phyloP scores from a whole-genome alignment of 2,329 filamentous ascomycete genomes.

The Sporothrix dimorphospora region DNA sequence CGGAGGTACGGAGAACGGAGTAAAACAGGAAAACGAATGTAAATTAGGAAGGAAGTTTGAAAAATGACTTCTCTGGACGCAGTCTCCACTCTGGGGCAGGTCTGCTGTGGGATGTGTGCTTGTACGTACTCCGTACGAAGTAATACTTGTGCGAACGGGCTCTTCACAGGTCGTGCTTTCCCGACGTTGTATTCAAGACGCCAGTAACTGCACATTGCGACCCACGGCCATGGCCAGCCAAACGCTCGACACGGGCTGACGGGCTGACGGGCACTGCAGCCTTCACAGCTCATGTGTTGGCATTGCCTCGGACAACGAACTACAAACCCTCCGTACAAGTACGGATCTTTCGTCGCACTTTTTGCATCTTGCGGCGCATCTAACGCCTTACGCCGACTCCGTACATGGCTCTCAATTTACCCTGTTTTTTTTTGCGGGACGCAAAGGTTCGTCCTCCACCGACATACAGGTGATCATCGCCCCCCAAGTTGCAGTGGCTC shows the following conservation, averaged over 20 bases:
- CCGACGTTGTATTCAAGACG: neutral
- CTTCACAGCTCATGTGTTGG: too few species aligned
- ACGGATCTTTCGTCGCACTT: neutral
- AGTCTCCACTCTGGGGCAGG: neutral
- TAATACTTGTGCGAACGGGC: neutral
- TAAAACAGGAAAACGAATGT: too few species aligned
- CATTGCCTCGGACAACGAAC: too few species aligned
- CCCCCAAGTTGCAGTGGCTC: conserved; percentile 3
- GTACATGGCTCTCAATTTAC: neutral
- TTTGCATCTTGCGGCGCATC: neutral
- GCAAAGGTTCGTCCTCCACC: neutral
- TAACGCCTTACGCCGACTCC: too few species aligned
- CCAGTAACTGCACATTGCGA: neutral
- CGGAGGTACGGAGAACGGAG: too few species aligned
- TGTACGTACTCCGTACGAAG: too few species aligned
- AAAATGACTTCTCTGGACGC: neutral
- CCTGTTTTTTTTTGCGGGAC: neutral
- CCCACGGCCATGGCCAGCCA: neutral
- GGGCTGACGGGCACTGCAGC: too few species aligned
- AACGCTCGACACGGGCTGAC: neutral
- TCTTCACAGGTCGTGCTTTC: neutral
- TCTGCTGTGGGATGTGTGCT: neutral
- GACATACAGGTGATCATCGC: neutral
- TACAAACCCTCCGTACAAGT: too few species aligned
- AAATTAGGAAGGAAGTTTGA: neutral